Evolutionary conservation across 148 eudicot species (phyloP), one percentile per base, ranked within the genome.

Genomic region (Oxyria digyna): DNA sequence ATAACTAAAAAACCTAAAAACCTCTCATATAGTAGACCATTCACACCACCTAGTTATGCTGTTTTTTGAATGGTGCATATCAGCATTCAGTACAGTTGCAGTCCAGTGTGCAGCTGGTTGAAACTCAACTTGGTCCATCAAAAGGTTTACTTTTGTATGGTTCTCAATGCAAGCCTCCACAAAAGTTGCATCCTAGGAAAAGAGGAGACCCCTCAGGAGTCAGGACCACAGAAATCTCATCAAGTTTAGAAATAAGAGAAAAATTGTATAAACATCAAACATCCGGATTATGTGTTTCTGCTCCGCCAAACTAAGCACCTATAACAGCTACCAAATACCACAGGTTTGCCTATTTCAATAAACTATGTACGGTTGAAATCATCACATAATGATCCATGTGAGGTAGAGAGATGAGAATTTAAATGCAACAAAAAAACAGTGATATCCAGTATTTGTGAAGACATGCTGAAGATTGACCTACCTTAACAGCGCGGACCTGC

Each of bases 401-500:
- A 38, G 41, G 7, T 38, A 3, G 41, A 33, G 8, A 24, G 63
- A 59, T n/a, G 21, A 52, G 59, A 29, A 59, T 59, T 59, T 29
- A 59, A 59, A 59, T 59, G 57, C 31, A 55, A n/a, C 32, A 55
- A 24, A 24, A 8, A 55, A 26, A 55, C 17, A 12, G 32, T 9
- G 62, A 49, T 27, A 55, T 26, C n/a, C 62, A 55, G 62, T 18
- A 55, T 55, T 55, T 55, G 33, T 55, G 33, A 55, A 55, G 62
- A 55, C 32, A 24, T 55, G 17, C 62, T 41, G 38, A 76, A 67
- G 43, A 59, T 42, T 69, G 71, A 82, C 98, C 72, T 82, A 94
- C 99, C 99, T 94, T 90, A 67, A 94, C 93, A 80, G 69, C 72
- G 35, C 99, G 99, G 75, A 94, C 97, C 98, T 94, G 98, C 90